Evolutionary conservation across 495 filamentous ascomycete genomes (phyloP).

Genomic region (Xylaria grammica): DNA sequence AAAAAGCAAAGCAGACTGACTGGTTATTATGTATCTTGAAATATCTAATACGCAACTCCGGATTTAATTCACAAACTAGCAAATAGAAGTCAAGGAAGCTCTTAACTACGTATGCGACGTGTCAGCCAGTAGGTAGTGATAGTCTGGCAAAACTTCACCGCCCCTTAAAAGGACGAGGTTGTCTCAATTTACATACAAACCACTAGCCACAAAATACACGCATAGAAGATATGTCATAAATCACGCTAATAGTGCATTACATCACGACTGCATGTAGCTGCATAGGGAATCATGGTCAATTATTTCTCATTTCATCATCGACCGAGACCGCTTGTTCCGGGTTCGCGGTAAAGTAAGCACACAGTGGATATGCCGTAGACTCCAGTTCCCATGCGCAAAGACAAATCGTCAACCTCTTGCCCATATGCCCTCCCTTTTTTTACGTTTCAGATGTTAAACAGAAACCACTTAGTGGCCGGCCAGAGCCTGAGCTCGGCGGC

Average conservation of each 20-base stretch:
- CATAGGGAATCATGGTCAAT: conserved; percentile 37
- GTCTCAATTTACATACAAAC: not conserved
- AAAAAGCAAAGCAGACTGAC: too few species aligned
- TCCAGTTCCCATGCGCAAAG: conserved; percentile 42
- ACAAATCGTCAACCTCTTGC: conserved; percentile 35
- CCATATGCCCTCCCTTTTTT: conserved; percentile 35
- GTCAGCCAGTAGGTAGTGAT: too few species aligned
- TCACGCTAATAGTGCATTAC: not conserved
- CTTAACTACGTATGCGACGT: too few species aligned
- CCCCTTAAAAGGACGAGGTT: too few species aligned
- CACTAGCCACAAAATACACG: not conserved
- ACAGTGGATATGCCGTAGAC: conserved; percentile 43
- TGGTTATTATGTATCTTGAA: too few species aligned
- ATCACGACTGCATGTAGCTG: not conserved
- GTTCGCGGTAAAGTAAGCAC: conserved; percentile 32
- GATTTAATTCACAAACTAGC: too few species aligned
- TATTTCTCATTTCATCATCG: conserved; percentile 43
- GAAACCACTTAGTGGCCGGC: conserved; percentile 58
- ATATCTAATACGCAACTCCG: too few species aligned
- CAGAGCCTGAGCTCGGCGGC: conserved; percentile 79
- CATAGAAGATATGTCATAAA: too few species aligned
- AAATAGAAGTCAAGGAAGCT: too few species aligned
- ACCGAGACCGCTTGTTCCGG: conserved; percentile 36
- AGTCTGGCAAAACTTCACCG: too few species aligned
- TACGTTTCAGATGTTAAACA: conserved; percentile 15